Evolutionary conservation across 164 flowering plant species (phyloP).

Genomic region (Santalum album): DNA sequence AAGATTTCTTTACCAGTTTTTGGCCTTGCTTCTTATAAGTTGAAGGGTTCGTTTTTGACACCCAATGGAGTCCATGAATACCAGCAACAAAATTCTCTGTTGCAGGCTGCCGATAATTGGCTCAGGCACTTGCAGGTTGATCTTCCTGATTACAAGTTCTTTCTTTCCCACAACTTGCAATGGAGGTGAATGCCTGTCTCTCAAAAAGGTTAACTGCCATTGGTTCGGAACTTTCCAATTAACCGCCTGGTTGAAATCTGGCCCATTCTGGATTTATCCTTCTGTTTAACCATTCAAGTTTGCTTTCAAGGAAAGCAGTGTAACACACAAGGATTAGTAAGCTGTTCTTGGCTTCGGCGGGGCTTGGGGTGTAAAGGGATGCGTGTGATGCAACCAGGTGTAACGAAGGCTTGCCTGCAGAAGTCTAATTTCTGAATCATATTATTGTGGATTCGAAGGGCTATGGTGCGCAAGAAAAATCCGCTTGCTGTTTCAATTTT

Average conservation of each 20-base stretch:
- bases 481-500: too few species aligned
- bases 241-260: conserved; percentile 3
- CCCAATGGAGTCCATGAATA: conserved; percentile 32
- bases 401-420: not conserved
- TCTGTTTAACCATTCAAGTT: not conserved
- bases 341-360: not conserved
- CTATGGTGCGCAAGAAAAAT: not conserved
- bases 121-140: conserved; percentile 37
- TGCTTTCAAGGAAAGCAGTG: not conserved
- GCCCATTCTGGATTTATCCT: not conserved
- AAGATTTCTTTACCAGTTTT: conserved; percentile 50
- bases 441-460: not conserved
- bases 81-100: conserved; percentile 33
- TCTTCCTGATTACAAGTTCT: conserved; percentile 59
- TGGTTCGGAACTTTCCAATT: conserved; percentile 7
- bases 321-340: not conserved
- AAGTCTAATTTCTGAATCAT: not conserved
- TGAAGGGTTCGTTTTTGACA: conserved; percentile 44
- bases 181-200: conserved; percentile 18
- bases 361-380: not conserved
- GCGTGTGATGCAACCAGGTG: not conserved
- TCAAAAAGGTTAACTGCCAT: too few species aligned
- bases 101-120: conserved; percentile 57
- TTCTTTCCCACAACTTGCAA: conserved; percentile 32
- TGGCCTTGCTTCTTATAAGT: conserved; percentile 77